phyloP scores from a whole-genome alignment of 495 filamentous ascomycete species.

The Hypoxylon perforatum region DNA sequence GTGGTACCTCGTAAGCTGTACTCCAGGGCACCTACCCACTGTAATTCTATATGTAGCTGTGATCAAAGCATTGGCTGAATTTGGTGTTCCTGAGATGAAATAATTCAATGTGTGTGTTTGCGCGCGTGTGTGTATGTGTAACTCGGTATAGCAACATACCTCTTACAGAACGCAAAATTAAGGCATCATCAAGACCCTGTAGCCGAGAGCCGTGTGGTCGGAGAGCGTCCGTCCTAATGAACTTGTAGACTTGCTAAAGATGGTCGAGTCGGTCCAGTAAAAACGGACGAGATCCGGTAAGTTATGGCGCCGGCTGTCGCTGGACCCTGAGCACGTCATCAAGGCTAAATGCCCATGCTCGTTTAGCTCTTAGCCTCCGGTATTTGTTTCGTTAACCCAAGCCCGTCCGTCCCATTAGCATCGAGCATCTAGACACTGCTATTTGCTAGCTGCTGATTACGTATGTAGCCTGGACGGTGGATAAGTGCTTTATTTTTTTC shows the following conservation, averaged over 20 bases:
- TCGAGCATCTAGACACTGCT: background rate
- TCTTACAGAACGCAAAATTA: conserved; percentile 12
- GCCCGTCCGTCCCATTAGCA: background rate
- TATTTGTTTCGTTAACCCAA: background rate
- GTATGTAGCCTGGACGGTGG: conserved; percentile 25
- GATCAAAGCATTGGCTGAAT: too few relatives aligned
- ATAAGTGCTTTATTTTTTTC: background rate
- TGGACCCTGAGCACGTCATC: conserved; percentile 59
- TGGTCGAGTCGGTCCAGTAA: conserved; percentile 16
- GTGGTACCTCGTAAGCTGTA: too few relatives aligned
- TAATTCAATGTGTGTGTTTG: too few relatives aligned
- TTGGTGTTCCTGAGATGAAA: too few relatives aligned
- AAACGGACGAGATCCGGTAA: conserved; percentile 35
- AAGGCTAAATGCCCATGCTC: conserved; percentile 49
- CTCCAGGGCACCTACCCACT: too few relatives aligned
- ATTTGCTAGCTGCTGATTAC: conserved; percentile 21
- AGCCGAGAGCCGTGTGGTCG: conserved; percentile 34
- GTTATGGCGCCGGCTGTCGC: conserved; percentile 32
- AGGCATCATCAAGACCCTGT: conserved; percentile 33
- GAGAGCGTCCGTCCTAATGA: conserved; percentile 2
- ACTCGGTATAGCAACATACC: too few relatives aligned
- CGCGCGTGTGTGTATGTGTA: too few relatives aligned
- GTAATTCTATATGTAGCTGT: too few relatives aligned
- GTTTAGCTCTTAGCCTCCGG: conserved; percentile 9
- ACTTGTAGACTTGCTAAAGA: conserved; percentile 10